Conservation (phyloP, 352 stramenopile genomes). For the Blastocystis hominis region DNA sequence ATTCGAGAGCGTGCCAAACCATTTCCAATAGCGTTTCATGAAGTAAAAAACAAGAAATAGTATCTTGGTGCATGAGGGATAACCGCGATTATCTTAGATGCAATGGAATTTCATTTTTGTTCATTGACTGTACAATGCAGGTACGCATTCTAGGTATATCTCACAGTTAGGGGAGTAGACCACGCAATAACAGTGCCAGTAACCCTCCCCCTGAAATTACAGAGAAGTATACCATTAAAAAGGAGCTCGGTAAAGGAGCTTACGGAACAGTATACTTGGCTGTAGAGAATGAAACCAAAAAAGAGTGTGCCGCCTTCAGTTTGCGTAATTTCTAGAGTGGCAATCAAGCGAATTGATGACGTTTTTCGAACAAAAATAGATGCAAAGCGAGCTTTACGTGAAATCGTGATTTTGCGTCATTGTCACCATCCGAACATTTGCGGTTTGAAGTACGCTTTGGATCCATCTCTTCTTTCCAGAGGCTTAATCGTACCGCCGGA, state of each 20-base stretch:
- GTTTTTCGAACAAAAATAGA: constrained; percentile 56
- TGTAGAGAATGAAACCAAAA: constrained; percentile 21
- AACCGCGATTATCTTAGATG: not conserved
- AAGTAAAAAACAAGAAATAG: not conserved
- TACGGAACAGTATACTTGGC: constrained; percentile 54
- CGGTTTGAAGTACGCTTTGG: not conserved
- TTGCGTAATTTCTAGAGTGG: constrained; percentile 14
- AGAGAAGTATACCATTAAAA: constrained; percentile 53
- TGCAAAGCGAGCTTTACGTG: constrained; percentile 43
- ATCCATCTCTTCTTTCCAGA: not conserved
- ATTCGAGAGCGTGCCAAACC: no score
- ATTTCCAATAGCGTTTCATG: not conserved
- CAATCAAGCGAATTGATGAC: constrained; percentile 57
- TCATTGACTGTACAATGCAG: not conserved
- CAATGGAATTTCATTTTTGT: not conserved
- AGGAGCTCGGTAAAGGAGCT: constrained; percentile 54
- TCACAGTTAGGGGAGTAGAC: not conserved
- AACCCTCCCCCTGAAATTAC: not conserved
- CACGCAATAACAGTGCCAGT: not conserved
- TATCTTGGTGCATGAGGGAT: not conserved
- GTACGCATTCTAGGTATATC: not conserved
- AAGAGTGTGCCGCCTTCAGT: not conserved
- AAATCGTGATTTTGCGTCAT: constrained; percentile 52
- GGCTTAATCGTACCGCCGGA: constrained; percentile 46
- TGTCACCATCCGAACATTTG: constrained; percentile 57